Base-by-base conservation (phyloP, 2,329 filamentous ascomycete genomes). In the Blastomyces gilchristii region DNA sequence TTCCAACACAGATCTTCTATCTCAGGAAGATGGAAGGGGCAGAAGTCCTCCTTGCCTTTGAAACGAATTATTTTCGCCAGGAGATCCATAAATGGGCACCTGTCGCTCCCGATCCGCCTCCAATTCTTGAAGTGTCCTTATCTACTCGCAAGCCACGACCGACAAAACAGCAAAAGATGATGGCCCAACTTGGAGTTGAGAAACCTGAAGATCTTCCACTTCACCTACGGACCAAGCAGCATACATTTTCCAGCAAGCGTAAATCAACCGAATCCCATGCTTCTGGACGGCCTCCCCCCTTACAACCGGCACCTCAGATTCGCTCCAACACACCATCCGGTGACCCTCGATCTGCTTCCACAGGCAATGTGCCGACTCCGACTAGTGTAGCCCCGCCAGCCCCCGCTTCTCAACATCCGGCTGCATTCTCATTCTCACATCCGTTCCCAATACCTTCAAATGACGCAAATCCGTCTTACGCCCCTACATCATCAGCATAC, bases 61-160 rank as follows among this genome's bases (percentile, higher is more conserved):
- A 99, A 77, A 97, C 93, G n/a, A 99, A 99, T 72, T 96, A 95
- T 75, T 93, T 99, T 79, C 87, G 93, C 31, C 91, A 96, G 73
- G 91, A 97, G 72, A 81, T 99, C 63, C 94, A 99, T 76, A 95
- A 91, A 72, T 96, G 90, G 89, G 91, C 88, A 49, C 92, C 92
- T 2, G 90, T 97, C 34, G 92, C 94, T 1, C 89, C 91, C 0
- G 83, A 90, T 16, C 81, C 94, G 14, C 94, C 94, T 3, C 92
- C 92, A 28, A 87, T 95, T 47, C 82, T 96, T 11, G 89, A 96
- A 65, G 84, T 88, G 18, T 97, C 93, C 0, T 84, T 92, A 66
- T 97, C 92, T 59, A 99, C 94, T 4, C 85, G 94, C 64, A 99
- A 99, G 76, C 94, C 94, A 50, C 87, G 94, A 9, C 94, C 94